Conservation (phyloP, 352 stramenopile genomes). For the Phytophthora pinifolia region DNA sequence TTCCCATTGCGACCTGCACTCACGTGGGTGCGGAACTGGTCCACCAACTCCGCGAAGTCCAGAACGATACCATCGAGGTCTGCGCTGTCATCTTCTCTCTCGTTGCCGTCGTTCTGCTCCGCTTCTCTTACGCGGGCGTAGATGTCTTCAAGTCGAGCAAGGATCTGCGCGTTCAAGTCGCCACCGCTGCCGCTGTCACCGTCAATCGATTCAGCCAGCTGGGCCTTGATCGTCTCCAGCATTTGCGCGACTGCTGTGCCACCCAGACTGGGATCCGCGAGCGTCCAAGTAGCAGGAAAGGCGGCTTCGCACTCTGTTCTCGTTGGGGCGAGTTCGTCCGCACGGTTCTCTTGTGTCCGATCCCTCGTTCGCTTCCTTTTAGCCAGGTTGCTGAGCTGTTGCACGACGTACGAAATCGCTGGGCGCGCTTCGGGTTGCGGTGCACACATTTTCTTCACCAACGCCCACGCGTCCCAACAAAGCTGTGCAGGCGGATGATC, state of each 20-base stretch:
- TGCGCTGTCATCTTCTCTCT: background rate
- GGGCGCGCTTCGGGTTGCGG: conserved; percentile 16
- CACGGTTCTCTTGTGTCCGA: background rate
- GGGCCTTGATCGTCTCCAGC: conserved; percentile 7
- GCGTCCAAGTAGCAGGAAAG: background rate
- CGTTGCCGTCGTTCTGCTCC: background rate
- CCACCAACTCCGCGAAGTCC: conserved; percentile 15
- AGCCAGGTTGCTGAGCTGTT: conserved; percentile 23
- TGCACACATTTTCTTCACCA: conserved; percentile 33
- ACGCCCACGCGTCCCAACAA: conserved; percentile 5
- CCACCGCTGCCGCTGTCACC: conserved; percentile 1
- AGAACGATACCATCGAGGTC: conserved; percentile 2
- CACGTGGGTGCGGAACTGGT: conserved; percentile 21
- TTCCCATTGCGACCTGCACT: conserved; percentile 9
- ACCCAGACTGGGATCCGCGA: conserved; percentile 4
- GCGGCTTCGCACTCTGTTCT: background rate
- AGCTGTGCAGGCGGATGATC: background rate
- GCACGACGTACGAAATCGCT: conserved; percentile 28
- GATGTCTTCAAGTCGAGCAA: conserved; percentile 28
- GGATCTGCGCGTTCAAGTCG: conserved; percentile 26
- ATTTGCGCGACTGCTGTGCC: background rate
- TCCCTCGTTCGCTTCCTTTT: background rate
- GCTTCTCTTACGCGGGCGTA: conserved; percentile 10
- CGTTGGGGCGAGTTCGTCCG: background rate
- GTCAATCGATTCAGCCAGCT: conserved; percentile 1